These are phyloP conservation scores for Flaveria robusta DNA, from an alignment of 129 eudicot genomes.

Conservation along the genomic window DNA sequence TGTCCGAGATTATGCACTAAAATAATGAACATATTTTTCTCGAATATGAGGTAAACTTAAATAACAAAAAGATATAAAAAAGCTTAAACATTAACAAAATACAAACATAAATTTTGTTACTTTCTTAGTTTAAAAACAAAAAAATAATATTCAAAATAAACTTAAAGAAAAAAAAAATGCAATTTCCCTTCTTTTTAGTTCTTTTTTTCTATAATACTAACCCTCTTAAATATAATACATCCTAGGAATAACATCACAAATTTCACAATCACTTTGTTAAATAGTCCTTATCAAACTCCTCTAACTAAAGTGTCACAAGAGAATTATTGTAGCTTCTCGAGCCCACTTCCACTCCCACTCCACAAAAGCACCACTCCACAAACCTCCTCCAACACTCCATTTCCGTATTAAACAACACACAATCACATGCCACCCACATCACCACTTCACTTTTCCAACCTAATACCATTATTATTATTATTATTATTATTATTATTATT, in stretches of 20 bases:
- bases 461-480: neutral
- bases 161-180: too few species aligned
- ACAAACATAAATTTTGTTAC: too few species aligned
- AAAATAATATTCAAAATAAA: too few species aligned
- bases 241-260: neutral
- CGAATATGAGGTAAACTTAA: too few species aligned
- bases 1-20: too few species aligned
- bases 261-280: too few species aligned
- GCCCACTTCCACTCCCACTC: neutral
- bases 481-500: neutral
- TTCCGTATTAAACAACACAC: neutral
- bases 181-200: too few species aligned
- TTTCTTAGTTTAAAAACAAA: too few species aligned
- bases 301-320: neutral
- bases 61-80: too few species aligned
- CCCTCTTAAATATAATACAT: neutral
- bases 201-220: too few species aligned
- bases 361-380: constrained; percentile 15
- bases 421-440: constrained; percentile 7
- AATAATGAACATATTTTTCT: too few species aligned
- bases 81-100: too few species aligned
- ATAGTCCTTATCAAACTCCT: neutral
- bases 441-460: neutral
- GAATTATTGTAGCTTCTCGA: constrained; percentile 23
- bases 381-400: neutral